Conservation (phyloP, 148 eudicot species). For the Chenopodium berlandieri region DNA sequence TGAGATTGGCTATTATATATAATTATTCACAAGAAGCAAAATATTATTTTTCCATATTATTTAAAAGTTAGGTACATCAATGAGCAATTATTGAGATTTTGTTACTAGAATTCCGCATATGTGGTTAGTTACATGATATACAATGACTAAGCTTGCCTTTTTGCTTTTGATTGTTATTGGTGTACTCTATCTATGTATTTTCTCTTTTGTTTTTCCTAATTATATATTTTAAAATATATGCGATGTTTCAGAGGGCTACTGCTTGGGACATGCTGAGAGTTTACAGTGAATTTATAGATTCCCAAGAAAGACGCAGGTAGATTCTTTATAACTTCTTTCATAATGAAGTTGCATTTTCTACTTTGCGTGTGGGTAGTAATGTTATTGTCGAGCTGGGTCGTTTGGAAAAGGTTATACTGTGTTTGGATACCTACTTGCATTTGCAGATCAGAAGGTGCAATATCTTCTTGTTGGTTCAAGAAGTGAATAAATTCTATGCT, state of each 20-base stretch:
- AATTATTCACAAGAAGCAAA: neutral
- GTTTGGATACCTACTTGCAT: neutral
- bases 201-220: neutral
- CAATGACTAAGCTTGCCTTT: neutral
- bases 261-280: constrained; percentile 97
- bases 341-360: neutral
- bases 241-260: constrained; percentile 70
- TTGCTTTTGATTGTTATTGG: neutral
- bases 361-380: neutral
- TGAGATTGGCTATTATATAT: neutral
- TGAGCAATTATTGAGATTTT: neutral
- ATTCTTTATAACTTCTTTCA: constrained; percentile 10
- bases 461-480: neutral
- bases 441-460: neutral
- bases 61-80: neutral
- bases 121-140: neutral
- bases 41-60: neutral
- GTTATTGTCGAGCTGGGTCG: neutral
- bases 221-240: constrained; percentile 1
- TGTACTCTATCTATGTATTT: neutral
- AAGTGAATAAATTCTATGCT: neutral
- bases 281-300: constrained; percentile 70
- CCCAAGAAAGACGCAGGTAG: constrained; percentile 83
- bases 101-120: neutral
- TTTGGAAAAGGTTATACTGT: neutral